Conservation (phyloP, 1,284 basidiomycete species). For the Heterobasidion annosum region DNA sequence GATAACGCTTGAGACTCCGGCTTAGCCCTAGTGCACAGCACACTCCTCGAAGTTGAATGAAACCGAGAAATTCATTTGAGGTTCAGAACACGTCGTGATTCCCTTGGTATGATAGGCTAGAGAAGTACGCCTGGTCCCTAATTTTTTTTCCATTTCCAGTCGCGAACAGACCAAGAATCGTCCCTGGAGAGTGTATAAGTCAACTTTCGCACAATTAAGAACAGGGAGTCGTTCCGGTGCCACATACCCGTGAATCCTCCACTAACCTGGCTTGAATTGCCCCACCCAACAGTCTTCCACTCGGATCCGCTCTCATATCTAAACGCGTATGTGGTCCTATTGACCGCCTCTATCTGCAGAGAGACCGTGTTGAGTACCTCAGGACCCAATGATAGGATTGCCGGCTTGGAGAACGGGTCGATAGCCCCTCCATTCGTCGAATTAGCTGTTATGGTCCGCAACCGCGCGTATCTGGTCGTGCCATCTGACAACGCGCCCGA, state of each 20-base stretch:
- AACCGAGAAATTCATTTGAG: not conserved
- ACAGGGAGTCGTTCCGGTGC: not conserved
- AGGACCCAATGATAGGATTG: not conserved
- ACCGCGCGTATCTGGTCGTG: not conserved
- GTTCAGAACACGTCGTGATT: not conserved
- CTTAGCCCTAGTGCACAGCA: too few species aligned
- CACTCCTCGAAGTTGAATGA: too few species aligned
- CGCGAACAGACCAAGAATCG: constrained; percentile 6
- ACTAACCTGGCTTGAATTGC: constrained; percentile 5
- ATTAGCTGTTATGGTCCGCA: constrained; percentile 2
- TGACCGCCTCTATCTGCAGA: constrained; percentile 5
- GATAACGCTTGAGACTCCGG: too few species aligned
- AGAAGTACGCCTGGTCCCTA: constrained; percentile 2
- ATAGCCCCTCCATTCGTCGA: constrained; percentile 2
- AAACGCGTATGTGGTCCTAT: constrained; percentile 5
- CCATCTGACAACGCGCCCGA: not conserved
- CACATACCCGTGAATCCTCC: constrained; percentile 5
- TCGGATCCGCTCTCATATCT: not conserved
- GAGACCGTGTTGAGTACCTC: not conserved
- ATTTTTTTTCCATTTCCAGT: constrained; percentile 4
- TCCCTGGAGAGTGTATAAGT: not conserved
- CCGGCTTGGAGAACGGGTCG: constrained; percentile 2
- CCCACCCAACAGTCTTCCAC: constrained; percentile 3
- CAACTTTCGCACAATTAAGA: not conserved
- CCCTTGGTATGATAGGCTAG: constrained; percentile 2